Conservation (phyloP, 805 yeast species). For the Blastobotrys chiropterorum region DNA sequence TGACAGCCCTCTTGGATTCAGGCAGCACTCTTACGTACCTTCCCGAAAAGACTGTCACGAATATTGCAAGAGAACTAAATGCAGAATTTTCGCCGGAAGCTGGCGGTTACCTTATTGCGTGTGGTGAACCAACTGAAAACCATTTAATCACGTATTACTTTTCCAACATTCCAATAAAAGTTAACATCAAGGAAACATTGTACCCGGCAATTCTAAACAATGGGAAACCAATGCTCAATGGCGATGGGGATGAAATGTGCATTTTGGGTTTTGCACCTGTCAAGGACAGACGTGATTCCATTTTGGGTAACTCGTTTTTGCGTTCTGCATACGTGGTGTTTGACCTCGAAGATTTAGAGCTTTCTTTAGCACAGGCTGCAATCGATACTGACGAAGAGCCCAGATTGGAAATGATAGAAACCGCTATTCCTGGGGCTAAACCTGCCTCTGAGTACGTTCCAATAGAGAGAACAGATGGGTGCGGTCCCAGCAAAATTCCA, state of each 20-base stretch:
- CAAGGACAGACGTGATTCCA: constrained; percentile 10
- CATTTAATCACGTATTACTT: constrained; percentile 2
- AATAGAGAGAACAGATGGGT: not conserved
- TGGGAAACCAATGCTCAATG: not conserved
- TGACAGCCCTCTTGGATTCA: constrained; percentile 14
- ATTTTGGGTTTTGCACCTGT: constrained; percentile 4
- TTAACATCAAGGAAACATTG: not conserved
- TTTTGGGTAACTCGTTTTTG: constrained; percentile 52
- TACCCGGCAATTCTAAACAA: not conserved
- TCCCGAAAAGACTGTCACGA: constrained; percentile 8
- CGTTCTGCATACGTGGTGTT: constrained; percentile 49
- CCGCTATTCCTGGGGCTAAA: constrained; percentile 5
- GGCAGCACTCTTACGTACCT: constrained; percentile 19
- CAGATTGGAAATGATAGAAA: constrained; percentile 37
- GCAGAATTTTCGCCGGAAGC: constrained; percentile 1
- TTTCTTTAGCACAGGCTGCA: constrained; percentile 48
- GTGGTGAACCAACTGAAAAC: not conserved
- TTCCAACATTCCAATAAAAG: constrained; percentile 1
- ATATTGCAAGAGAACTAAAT: constrained; percentile 7
- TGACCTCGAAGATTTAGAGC: constrained; percentile 44
- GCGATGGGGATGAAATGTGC: constrained; percentile 3
- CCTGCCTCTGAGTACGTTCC: constrained; percentile 1
- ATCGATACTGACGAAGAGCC: constrained; percentile 10
- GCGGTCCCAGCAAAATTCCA: not conserved
- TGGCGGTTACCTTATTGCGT: constrained; percentile 2